Evolutionary conservation across 139 green algal genomes (phyloP).

Genomic region (Coelastrella sp.): DNA sequence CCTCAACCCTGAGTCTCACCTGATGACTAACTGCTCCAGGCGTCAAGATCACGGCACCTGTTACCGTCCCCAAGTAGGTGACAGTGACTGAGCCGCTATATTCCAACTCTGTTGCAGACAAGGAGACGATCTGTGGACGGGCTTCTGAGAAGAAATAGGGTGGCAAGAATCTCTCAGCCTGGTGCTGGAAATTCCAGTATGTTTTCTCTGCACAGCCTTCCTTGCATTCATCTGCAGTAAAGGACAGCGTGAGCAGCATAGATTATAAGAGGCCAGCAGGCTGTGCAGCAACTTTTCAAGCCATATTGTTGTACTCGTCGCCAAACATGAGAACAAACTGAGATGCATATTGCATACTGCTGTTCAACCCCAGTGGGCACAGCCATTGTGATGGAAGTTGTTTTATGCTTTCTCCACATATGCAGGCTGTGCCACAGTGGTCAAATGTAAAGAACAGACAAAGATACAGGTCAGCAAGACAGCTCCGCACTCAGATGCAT

Average conservation of each 20-base stretch:
- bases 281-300: neutral
- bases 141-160: neutral
- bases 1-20: too few species aligned
- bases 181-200: neutral
- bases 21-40: neutral
- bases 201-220: conserved; percentile 47
- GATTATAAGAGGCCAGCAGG: neutral
- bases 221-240: conserved; percentile 49
- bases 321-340: too few species aligned
- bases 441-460: too few species aligned
- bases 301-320: neutral
- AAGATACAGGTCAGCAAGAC: too few species aligned
- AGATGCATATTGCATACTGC: too few species aligned
- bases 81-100: neutral
- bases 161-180: neutral
- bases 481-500: too few species aligned
- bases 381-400: too few species aligned
- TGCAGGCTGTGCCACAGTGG: too few species aligned
- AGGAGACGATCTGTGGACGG: neutral
- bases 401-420: too few species aligned
- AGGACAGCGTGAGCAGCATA: neutral
- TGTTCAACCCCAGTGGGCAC: too few species aligned
- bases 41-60: neutral
- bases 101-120: neutral
- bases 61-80: neutral